Conservation (phyloP, 1,284 basidiomycete species). For the Tremellales sp. region DNA sequence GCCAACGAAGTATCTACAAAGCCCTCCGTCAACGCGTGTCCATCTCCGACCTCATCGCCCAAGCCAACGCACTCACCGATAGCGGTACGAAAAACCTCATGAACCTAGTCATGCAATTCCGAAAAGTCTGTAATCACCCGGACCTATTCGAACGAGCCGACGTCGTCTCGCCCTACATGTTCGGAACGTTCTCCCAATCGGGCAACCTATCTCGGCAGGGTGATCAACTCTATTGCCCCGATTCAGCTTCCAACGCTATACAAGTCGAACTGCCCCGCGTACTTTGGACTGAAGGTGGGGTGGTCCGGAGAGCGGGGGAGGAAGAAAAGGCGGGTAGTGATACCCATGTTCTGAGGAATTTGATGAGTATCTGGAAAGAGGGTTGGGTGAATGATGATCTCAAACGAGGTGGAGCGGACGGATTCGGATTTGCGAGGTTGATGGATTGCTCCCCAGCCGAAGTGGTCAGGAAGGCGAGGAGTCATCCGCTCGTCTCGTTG, state of each 20-base stretch:
- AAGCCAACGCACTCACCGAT: conserved; percentile 83
- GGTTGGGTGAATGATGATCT: conserved; percentile 74
- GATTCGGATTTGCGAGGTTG: conserved; percentile 74
- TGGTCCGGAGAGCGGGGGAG: conserved; percentile 38
- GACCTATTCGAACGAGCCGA: conserved; percentile 98
- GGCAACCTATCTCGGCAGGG: conserved; percentile 79
- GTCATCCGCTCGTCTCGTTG: conserved; percentile 30
- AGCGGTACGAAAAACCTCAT: conserved; percentile 69
- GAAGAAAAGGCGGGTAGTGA: conserved; percentile 57
- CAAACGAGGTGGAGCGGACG: conserved; percentile 53
- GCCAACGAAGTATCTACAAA: conserved; percentile 90
- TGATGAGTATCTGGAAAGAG: conserved; percentile 88
- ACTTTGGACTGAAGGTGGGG: conserved; percentile 67
- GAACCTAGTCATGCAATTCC: conserved; percentile 99
- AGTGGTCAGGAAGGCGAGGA: conserved; percentile 54
- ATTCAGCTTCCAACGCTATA: conserved; percentile 80
- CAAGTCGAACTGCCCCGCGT: conserved; percentile 70
- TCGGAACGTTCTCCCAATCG: conserved; percentile 76
- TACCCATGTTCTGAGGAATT: conserved; percentile 60
- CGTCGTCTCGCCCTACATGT: conserved; percentile 87
- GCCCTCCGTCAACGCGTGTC: conserved; percentile 89
- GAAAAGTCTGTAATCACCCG: conserved; percentile 99
- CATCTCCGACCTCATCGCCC: conserved; percentile 87
- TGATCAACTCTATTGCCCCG: conserved; percentile 71
- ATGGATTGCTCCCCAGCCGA: conserved; percentile 62